Percentiles rank a stretch among this genome's conserved stretches.
These are phyloP conservation scores for Torulaspora quercuum DNA, from an alignment of 805 yeast species.

Conservation along the genomic window DNA sequence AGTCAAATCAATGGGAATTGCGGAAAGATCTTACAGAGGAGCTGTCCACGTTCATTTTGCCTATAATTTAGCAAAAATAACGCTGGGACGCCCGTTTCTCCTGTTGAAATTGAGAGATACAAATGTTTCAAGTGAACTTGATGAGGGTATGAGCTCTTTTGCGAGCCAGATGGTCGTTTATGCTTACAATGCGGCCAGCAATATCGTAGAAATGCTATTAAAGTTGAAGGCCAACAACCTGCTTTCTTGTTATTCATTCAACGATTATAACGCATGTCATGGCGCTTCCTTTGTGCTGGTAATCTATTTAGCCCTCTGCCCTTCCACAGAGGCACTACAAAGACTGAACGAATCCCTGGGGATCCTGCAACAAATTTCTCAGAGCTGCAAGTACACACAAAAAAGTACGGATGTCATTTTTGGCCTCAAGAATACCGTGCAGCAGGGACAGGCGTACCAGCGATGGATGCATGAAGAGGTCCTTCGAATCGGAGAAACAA, in stretches of 20 bases:
- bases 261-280: conserved; percentile 13
- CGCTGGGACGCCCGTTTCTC: conserved; percentile 13
- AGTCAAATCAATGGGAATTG: conserved; percentile 9
- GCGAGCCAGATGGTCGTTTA: conserved; percentile 10
- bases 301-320: conserved; percentile 11
- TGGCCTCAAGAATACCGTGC: conserved; percentile 8
- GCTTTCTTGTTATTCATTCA: conserved; percentile 11
- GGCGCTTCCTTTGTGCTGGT: conserved; percentile 12
- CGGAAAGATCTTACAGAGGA: conserved; percentile 10
- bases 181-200: conserved; percentile 12
- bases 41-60: conserved; percentile 13
- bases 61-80: conserved; percentile 10
- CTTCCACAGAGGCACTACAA: conserved; percentile 13
- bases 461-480: conserved; percentile 14
- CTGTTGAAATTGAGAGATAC: conserved; percentile 9
- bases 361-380: conserved; percentile 11
- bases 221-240: conserved; percentile 10
- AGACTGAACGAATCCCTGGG: conserved; percentile 10
- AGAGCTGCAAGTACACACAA: conserved; percentile 12
- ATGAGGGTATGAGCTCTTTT: conserved; percentile 11
- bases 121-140: conserved; percentile 9
- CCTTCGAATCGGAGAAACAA: conserved; percentile 10
- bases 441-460: conserved; percentile 11
- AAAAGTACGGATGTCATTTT: conserved; percentile 11
- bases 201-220: conserved; percentile 10